Evolutionary conservation across 1,284 basidiomycete species (phyloP).

Genomic region (Exobasidium rhododendri): DNA sequence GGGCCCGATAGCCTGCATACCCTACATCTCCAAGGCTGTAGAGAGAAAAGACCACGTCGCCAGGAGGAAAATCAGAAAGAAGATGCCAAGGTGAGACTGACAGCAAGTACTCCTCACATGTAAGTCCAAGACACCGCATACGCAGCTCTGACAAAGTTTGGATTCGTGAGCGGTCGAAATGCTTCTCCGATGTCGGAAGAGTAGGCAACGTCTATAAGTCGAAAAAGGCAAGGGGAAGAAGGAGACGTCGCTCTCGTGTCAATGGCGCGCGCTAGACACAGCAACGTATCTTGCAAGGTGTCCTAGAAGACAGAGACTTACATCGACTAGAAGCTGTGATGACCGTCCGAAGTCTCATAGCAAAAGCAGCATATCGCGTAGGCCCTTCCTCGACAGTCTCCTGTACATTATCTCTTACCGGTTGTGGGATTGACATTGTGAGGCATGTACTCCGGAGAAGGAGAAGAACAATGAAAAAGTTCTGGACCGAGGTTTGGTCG

Average conservation of each 20-base stretch:
- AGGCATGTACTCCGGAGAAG: too few species aligned
- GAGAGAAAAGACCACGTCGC: not conserved
- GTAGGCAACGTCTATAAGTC: slow-evolving; percentile 54
- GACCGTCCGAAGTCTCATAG: slow-evolving; percentile 42
- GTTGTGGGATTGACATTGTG: slow-evolving; percentile 15
- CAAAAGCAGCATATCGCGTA: slow-evolving; percentile 41
- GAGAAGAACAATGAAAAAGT: too few species aligned
- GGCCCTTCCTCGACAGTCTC: slow-evolving; percentile 33
- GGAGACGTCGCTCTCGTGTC: not conserved
- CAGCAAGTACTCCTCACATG: slow-evolving; percentile 62
- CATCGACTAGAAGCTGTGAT: slow-evolving; percentile 34
- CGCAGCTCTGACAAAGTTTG: slow-evolving; percentile 72
- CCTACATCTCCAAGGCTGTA: slow-evolving; percentile 67
- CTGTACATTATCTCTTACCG: slow-evolving; percentile 15
- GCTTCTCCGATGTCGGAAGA: slow-evolving; percentile 89
- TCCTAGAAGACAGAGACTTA: not conserved
- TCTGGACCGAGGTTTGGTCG: too few species aligned
- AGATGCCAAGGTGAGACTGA: slow-evolving; percentile 68
- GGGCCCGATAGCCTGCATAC: slow-evolving; percentile 76
- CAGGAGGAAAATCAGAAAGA: too few species aligned
- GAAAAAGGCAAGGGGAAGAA: too few species aligned
- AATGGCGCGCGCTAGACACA: too few species aligned
- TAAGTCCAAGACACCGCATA: slow-evolving; percentile 81
- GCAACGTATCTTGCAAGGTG: too few species aligned
- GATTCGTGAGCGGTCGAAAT: slow-evolving; percentile 80